phyloP scores from a whole-genome alignment of 1,139 yeast genomes.

The Saccharomyces hybrid region DNA sequence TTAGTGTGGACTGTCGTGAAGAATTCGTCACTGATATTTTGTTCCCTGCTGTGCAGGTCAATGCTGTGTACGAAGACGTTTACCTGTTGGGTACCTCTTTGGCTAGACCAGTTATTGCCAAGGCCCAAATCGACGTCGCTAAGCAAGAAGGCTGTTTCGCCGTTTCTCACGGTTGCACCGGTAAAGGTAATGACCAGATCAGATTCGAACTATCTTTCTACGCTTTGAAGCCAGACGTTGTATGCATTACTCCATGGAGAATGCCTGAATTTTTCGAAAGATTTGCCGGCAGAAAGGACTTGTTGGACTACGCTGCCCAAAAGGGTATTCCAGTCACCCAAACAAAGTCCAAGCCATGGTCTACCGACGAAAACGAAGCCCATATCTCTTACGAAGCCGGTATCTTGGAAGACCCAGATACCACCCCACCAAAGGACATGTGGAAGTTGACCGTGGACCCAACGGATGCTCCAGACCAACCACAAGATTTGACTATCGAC shows the following conservation, averaged over 20 bases:
- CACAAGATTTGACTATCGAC: slow-evolving; percentile 78
- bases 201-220: slow-evolving; percentile 94
- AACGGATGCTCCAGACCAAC: slow-evolving; percentile 83
- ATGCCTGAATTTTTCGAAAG: slow-evolving; percentile 89
- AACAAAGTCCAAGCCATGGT: slow-evolving; percentile 98
- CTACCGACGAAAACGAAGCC: slow-evolving; percentile 97
- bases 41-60: slow-evolving; percentile 91
- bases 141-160: slow-evolving; percentile 97
- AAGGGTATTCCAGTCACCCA: slow-evolving; percentile 92
- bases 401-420: slow-evolving; percentile 93
- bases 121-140: slow-evolving; percentile 95
- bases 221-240: slow-evolving; percentile 94
- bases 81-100: slow-evolving; percentile 92
- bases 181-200: slow-evolving; percentile 98
- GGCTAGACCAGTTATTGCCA: slow-evolving; percentile 97
- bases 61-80: slow-evolving; percentile 95
- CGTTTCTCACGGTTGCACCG: slow-evolving; percentile 97
- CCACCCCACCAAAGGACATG: slow-evolving; percentile 99
- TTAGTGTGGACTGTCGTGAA: slow-evolving; percentile 87
- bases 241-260: slow-evolving; percentile 99
- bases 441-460: slow-evolving; percentile 98
- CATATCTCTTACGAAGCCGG: slow-evolving; percentile 99
- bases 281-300: slow-evolving; percentile 95
- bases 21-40: slow-evolving; percentile 90
- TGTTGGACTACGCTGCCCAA: slow-evolving; percentile 84